Percentiles rank a stretch among this genome's conserved stretches.
These are phyloP conservation scores for Solanum corneliomulleri DNA, from an alignment of 257 asterid genomes.

Conservation along the genomic window DNA sequence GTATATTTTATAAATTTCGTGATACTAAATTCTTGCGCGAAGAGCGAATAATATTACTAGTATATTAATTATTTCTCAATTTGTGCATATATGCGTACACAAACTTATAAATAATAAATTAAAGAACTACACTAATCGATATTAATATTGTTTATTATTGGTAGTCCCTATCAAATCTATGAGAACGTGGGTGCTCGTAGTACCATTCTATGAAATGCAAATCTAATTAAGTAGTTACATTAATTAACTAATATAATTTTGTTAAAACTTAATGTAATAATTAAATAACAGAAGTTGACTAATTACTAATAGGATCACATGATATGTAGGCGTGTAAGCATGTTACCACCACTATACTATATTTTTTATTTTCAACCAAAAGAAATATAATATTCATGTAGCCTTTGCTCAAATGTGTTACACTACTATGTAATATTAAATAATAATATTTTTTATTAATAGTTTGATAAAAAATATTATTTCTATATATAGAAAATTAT, in stretches of 20 bases:
- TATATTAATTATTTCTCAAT: neutral
- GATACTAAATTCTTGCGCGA: too few relatives aligned
- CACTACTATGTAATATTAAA: neutral
- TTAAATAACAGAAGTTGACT: constrained; percentile 1
- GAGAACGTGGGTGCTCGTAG: neutral
- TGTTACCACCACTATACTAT: neutral
- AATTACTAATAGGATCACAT: constrained; percentile 1
- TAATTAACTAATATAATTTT: neutral
- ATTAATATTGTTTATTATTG: neutral
- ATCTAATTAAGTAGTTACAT: neutral
- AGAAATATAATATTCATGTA: neutral
- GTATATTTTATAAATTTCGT: too few relatives aligned
- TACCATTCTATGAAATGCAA: neutral
- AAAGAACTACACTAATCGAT: neutral
- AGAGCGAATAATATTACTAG: too few relatives aligned
- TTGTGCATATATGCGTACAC: neutral
- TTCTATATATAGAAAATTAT: too few relatives aligned
- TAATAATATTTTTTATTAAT: neutral
- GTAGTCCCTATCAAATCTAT: neutral
- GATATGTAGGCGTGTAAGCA: constrained; percentile 7
- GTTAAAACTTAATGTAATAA: neutral
- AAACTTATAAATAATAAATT: neutral
- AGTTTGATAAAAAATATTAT: too few relatives aligned
- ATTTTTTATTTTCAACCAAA: neutral
- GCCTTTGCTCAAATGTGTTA: neutral